Base-by-base conservation (phyloP, 345 rosid species). In the Linum trigynum region DNA sequence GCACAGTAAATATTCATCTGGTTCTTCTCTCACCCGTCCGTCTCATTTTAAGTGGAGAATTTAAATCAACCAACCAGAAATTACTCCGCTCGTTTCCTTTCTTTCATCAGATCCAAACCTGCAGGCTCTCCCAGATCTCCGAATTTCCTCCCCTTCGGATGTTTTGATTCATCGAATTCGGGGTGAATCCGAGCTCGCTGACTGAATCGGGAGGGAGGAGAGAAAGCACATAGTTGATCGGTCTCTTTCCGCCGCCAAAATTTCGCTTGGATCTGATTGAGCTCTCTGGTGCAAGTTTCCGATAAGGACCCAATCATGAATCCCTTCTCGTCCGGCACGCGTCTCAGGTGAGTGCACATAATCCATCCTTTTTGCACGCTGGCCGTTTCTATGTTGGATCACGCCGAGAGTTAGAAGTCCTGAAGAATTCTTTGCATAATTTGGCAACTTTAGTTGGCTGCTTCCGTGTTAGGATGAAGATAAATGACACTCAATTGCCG, bases 281-380 rank as follows among this genome's bases (percentile, higher is more conserved):
- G 67, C 70, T 73, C 59, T 57, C 32, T 11, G 59, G 9, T 14
- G 39, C 67, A 69, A 17, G 45, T 48, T 65, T 67, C 40, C 12
- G 23, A 57, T 38, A 57, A 75, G 71, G 80, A 80, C 75, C 77
- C 82, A 81, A 83, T 84, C 91, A 95, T 95, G 96, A 95, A 91
- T 83, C 87, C 99, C 45, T 89, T 95, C 79, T 91, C 96, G 57
- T 90, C 99, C 72, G 92, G 86, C 65, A 95, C 99, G 70, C 99
- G 99, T 75, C 82, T 91, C 56, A 85, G 99, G 97, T 89, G 68
- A 78, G 86, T 45, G 12, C 51, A 9, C 59, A 42, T 37, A 48
- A 39, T 65, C 32, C 32, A 2, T 41, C 32, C 32, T 38, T 39
- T 40, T 16, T 55, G 12, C 56, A 48, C 74, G 61, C 39, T 63